A percentile compares a stretch with the other conserved stretches of the same genome.
These are phyloP conservation scores for Alternaria brassicicola DNA, from an alignment of 2,329 filamentous ascomycete genomes.

Conservation along the genomic window DNA sequence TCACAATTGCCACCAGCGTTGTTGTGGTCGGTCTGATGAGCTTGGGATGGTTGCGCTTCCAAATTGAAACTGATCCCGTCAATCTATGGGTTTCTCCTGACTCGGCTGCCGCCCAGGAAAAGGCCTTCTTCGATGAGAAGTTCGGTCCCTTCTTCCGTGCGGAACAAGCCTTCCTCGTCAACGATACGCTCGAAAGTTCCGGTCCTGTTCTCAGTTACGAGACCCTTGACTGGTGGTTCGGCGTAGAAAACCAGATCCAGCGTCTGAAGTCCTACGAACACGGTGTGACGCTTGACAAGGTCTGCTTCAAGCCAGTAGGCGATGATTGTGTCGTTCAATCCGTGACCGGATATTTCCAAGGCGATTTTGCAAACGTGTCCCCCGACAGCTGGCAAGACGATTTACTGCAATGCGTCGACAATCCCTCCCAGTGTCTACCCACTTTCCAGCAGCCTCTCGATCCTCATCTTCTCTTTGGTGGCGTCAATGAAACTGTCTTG, in stretches of 20 bases:
- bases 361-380: conserved; percentile 66
- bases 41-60: conserved; percentile 84
- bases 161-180: conserved; percentile 92
- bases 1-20: conserved; percentile 81
- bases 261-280: conserved; percentile 72
- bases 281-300: conserved; percentile 74
- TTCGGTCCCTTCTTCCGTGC: conserved; percentile 97
- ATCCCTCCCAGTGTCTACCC: conserved; percentile 81
- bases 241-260: conserved; percentile 78
- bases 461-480: conserved; percentile 83
- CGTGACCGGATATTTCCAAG: conserved; percentile 84
- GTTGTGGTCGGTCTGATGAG: conserved; percentile 79
- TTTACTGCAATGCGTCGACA: conserved; percentile 74
- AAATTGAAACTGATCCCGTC: conserved; percentile 89
- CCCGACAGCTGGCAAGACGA: conserved; percentile 73
- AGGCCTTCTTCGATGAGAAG: conserved; percentile 87
- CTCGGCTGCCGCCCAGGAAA: conserved; percentile 88
- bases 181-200: conserved; percentile 72
- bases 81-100: conserved; percentile 95
- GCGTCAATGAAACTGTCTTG: conserved; percentile 70
- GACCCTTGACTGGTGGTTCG: conserved; percentile 91
- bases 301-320: conserved; percentile 93
- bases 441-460: conserved; percentile 88
- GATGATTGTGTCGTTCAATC: conserved; percentile 92
- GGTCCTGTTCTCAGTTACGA: conserved; percentile 87